These are phyloP conservation scores for Globisporangium nodosum DNA, from an alignment of 352 stramenopile genomes.

Conservation along the genomic window DNA sequence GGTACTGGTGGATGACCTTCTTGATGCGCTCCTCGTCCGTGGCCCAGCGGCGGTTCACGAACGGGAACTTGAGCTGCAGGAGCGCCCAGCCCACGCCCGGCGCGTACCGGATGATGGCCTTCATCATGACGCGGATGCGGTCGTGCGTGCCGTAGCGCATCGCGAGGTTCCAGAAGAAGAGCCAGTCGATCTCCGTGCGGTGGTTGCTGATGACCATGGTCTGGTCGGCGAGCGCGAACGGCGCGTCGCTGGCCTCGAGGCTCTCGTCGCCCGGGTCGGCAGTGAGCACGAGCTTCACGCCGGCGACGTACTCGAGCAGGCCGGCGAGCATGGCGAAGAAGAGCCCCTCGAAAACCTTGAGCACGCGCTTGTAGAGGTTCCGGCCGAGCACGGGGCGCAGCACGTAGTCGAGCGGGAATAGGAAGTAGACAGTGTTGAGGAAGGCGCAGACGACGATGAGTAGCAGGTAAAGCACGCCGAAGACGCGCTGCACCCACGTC, in stretches of 20 bases:
- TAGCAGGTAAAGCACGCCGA: slow-evolving; percentile 39
- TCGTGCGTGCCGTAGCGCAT: slow-evolving; percentile 62
- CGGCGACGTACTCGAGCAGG: slow-evolving; percentile 44
- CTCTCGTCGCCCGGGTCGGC: slow-evolving; percentile 26
- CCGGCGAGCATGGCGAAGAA: slow-evolving; percentile 64
- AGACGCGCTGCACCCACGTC: slow-evolving; percentile 34
- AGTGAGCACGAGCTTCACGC: slow-evolving; percentile 59
- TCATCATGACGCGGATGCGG: slow-evolving; percentile 77
- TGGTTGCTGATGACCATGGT: slow-evolving; percentile 73
- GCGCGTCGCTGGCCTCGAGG: slow-evolving; percentile 18
- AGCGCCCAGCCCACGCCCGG: slow-evolving; percentile 65
- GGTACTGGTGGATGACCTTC: slow-evolving; percentile 49
- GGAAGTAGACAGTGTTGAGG: slow-evolving; percentile 52
- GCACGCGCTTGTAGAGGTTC: slow-evolving; percentile 21
- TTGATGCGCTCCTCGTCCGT: slow-evolving; percentile 52
- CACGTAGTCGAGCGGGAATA: slow-evolving; percentile 49
- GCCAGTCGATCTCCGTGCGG: slow-evolving; percentile 76
- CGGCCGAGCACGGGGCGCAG: slow-evolving; percentile 25
- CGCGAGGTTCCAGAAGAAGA: slow-evolving; percentile 78
- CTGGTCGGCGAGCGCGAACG: slow-evolving; percentile 37
- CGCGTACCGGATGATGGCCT: slow-evolving; percentile 53
- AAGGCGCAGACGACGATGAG: slow-evolving; percentile 46
- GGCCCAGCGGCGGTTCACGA: slow-evolving; percentile 64
- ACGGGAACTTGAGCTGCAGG: slow-evolving; percentile 65
- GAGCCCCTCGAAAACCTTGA: slow-evolving; percentile 33